These are phyloP conservation scores for Alternaria sp. DNA, from an alignment of 2,329 filamentous ascomycete genomes.

Conservation along the genomic window DNA sequence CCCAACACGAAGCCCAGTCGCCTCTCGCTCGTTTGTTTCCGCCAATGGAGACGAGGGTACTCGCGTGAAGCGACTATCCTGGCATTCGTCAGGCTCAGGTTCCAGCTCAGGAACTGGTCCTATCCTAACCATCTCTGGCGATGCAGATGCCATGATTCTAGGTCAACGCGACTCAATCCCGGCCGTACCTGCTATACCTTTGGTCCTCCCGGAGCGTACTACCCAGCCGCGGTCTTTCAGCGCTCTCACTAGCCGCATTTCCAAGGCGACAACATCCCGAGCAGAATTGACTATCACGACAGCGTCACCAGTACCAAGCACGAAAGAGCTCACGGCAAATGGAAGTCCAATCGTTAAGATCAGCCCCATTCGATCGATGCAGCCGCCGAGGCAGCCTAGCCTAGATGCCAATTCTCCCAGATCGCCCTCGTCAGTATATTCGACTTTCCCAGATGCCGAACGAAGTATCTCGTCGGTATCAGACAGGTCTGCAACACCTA, in stretches of 20 bases:
- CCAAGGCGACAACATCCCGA: slow-evolving; percentile 17
- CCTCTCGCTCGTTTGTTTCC: slow-evolving; percentile 4
- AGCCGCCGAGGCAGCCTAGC: slow-evolving; percentile 24
- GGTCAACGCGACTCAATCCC: slow-evolving; percentile 17
- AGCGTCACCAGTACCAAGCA: slow-evolving; percentile 16
- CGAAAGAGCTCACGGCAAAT: background rate
- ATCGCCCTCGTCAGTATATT: background rate
- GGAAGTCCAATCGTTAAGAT: slow-evolving; percentile 13
- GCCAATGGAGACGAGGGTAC: slow-evolving; percentile 15
- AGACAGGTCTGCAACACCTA: background rate
- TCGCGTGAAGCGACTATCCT: slow-evolving; percentile 33
- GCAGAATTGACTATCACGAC: slow-evolving; percentile 11
- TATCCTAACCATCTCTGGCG: slow-evolving; percentile 30
- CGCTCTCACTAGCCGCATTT: slow-evolving; percentile 18
- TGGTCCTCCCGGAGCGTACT: background rate
- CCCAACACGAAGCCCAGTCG: background rate
- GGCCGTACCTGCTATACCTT: slow-evolving; percentile 18
- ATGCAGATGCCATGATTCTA: slow-evolving; percentile 37
- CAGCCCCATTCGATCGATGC: slow-evolving; percentile 36
- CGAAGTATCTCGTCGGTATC: background rate
- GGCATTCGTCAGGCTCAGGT: slow-evolving; percentile 20
- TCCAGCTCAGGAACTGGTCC: slow-evolving; percentile 25
- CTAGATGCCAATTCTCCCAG: background rate
- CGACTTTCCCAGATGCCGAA: background rate
- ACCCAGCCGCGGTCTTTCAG: slow-evolving; percentile 15